Base-by-base conservation (phyloP, 73 alveolate genomes). In the Paraurostyla sp. region DNA sequence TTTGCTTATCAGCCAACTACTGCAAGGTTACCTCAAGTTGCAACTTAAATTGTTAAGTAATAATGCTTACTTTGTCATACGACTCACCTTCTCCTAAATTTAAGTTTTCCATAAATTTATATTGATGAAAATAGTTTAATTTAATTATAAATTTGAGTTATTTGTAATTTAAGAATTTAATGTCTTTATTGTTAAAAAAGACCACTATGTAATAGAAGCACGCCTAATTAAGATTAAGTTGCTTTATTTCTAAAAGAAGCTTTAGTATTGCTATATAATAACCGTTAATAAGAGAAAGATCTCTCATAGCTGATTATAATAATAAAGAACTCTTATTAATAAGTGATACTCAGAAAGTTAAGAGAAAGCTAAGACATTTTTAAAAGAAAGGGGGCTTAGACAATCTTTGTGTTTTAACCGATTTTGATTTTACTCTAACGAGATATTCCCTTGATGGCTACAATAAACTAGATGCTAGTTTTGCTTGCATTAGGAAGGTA, bases 51-150 rank as follows among this genome's bases (percentile, higher is more conserved):
- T 30, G 7, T 15, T 3, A 30, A 25, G 9, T 25, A 9, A 27
- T 4, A 60, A 16, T 60, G 3, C 15, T 60, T 60, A 60, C 78
- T 60, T 60, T 29, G 16, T 27, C 49, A 6, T 27, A 22, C 23
- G 22, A 23, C 49, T 60, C 78, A 9, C 49, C 49, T 9, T 60
- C 78, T 29, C 78, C 49, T 29, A 60, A 33, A 50, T 60, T 60
- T 27, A 60, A 60, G 22, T 50, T 60, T 11, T 60, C 78, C 78
- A 60, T 60, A n/a, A n/a, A n/a, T n/a, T n/a, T n/a, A n/a, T n/a
- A n/a, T n/a, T n/a, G n/a, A n/a, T n/a, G n/a, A n/a, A n/a, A n/a
- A n/a, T n/a, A n/a, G n/a, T n/a, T n/a, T n/a, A n/a, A n/a, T n/a
- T n/a, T n/a, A n/a, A n/a, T n/a, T n/a, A n/a, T n/a, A n/a, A n/a